Conservation (phyloP, 164 flowering plant species). For the Vitis labrusca region DNA sequence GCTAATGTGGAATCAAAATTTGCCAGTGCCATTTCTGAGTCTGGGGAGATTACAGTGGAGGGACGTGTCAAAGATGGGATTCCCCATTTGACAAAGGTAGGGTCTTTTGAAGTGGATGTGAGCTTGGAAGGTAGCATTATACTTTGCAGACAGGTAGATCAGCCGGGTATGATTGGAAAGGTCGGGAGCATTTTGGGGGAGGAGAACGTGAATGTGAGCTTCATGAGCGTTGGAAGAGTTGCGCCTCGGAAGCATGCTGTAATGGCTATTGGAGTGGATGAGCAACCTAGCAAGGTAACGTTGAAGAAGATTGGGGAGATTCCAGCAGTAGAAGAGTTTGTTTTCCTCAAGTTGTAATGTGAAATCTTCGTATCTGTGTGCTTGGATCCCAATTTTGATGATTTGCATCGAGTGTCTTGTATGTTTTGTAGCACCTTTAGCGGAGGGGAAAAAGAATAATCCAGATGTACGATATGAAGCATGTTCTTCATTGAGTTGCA, state of each 20-base stretch:
- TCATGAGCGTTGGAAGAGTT: slow-evolving; percentile 82
- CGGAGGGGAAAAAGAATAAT: too few relatives aligned
- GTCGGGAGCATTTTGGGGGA: slow-evolving; percentile 77
- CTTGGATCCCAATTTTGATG: slow-evolving; percentile 18
- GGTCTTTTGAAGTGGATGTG: slow-evolving; percentile 87
- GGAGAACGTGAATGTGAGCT: slow-evolving; percentile 81
- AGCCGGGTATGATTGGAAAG: slow-evolving; percentile 85
- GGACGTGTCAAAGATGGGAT: slow-evolving; percentile 83
- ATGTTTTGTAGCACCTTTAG: too few relatives aligned
- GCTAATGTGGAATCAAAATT: slow-evolving; percentile 85
- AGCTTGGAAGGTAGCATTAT: slow-evolving; percentile 85
- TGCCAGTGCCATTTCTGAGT: slow-evolving; percentile 81
- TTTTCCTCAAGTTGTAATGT: slow-evolving; percentile 62
- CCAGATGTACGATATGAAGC: too few relatives aligned
- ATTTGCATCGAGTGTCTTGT: background rate
- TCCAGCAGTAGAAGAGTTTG: slow-evolving; percentile 81
- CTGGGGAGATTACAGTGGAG: slow-evolving; percentile 80
- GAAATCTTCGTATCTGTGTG: background rate
- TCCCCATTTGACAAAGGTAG: slow-evolving; percentile 84
- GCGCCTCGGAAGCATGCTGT: slow-evolving; percentile 83
- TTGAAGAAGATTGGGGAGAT: slow-evolving; percentile 70
- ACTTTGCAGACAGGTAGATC: slow-evolving; percentile 92
- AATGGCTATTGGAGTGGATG: slow-evolving; percentile 92
- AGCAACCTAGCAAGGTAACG: slow-evolving; percentile 53
- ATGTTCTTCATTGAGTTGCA: too few relatives aligned